phyloP scores from a whole-genome alignment of 495 filamentous ascomycete genomes.

The Massariosphaeria phaeospora region DNA sequence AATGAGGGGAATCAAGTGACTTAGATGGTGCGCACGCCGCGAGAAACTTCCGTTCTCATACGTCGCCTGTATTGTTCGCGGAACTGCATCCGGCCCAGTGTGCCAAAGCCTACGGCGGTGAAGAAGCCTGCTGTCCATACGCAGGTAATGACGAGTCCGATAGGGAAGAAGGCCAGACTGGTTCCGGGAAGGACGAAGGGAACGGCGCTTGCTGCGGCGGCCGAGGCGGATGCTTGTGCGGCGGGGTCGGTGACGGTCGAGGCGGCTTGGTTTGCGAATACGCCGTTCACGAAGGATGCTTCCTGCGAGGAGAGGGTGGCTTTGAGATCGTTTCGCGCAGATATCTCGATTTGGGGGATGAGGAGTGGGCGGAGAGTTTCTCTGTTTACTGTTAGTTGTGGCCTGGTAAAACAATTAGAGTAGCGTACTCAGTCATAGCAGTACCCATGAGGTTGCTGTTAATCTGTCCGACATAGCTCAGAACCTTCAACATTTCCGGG shows the following conservation, averaged over 20 bases:
- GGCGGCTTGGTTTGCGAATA: slow-evolving; percentile 53
- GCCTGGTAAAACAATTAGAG: background rate
- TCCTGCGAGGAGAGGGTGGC: slow-evolving; percentile 61
- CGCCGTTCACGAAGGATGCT: slow-evolving; percentile 63
- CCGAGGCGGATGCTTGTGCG: slow-evolving; percentile 37
- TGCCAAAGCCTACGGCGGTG: slow-evolving; percentile 56
- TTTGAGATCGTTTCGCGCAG: slow-evolving; percentile 48
- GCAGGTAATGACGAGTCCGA: slow-evolving; percentile 60
- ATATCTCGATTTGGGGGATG: slow-evolving; percentile 58
- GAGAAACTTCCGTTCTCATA: slow-evolving; percentile 36
- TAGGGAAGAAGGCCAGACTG: slow-evolving; percentile 61
- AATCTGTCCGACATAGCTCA: slow-evolving; percentile 35
- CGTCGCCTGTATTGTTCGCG: slow-evolving; percentile 56
- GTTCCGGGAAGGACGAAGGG: slow-evolving; percentile 62
- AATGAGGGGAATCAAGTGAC: background rate
- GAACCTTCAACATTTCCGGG: slow-evolving; percentile 26
- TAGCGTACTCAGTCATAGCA: slow-evolving; percentile 32
- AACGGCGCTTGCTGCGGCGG: slow-evolving; percentile 30
- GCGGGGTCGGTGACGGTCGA: slow-evolving; percentile 38
- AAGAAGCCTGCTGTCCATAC: slow-evolving; percentile 56
- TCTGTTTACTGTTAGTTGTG: slow-evolving; percentile 24
- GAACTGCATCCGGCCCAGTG: slow-evolving; percentile 58
- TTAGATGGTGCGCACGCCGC: slow-evolving; percentile 25
- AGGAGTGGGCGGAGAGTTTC: slow-evolving; percentile 54
- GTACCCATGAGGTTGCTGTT: slow-evolving; percentile 33